These are phyloP conservation scores for Rhodotorula taiwanensis DNA, from an alignment of 768 basidiomycete species.

Conservation along the genomic window DNA sequence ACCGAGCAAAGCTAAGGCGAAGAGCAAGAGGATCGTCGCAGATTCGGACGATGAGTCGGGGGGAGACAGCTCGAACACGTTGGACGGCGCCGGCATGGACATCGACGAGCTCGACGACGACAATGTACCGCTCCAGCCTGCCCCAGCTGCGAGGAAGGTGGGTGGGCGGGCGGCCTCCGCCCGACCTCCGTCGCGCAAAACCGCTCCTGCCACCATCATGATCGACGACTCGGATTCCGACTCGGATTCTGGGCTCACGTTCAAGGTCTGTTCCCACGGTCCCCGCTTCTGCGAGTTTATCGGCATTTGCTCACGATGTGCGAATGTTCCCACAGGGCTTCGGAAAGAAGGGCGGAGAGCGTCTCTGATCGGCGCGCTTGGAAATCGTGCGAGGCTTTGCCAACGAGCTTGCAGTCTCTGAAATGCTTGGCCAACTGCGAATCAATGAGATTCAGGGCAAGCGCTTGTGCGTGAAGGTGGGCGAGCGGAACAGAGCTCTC, in stretches of 20 bases:
- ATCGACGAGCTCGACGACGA: conserved; percentile 18
- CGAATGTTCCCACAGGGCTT: conserved; percentile 11
- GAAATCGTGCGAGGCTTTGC: no score
- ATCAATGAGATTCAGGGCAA: no score
- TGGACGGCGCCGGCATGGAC: conserved; percentile 11
- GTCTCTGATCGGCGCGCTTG: no score
- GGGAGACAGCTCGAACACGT: conserved; percentile 4
- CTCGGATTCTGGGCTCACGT: conserved; percentile 24
- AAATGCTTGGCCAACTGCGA: no score
- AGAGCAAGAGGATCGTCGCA: conserved; percentile 18
- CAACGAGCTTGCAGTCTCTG: no score
- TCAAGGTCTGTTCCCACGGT: conserved; percentile 18
- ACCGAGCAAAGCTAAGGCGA: conserved; percentile 15
- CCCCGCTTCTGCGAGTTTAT: neutral
- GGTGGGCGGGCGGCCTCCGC: neutral
- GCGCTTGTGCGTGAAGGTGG: no score
- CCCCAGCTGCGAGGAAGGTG: no score
- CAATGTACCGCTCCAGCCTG: neutral
- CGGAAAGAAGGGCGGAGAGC: conserved; percentile 9
- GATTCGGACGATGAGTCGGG: conserved; percentile 1
- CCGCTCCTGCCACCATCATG: conserved; percentile 11
- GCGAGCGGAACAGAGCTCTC: no score
- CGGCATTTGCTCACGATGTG: neutral
- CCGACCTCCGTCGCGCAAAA: conserved; percentile 8
- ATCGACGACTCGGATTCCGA: conserved; percentile 29